Base-by-base conservation (phyloP, 352 stramenopile genomes). In the Globisporangium megalacanthum region DNA sequence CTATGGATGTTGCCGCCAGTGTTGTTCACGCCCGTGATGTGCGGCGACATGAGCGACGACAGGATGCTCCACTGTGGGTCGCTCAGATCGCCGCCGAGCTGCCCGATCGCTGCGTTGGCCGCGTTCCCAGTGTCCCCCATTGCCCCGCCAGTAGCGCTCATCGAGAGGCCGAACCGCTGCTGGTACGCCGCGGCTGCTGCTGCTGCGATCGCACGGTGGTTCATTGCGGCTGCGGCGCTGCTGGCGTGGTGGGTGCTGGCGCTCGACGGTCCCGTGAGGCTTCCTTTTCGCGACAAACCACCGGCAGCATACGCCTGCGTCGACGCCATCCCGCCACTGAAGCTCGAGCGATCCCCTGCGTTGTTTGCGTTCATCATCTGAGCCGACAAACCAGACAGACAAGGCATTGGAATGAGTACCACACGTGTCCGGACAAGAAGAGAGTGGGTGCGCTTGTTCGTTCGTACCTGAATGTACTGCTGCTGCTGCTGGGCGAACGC, bases 1-100 rank as follows among this genome's bases (percentile, higher is more conserved):
- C 15, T 17, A n/a, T 47, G 41, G 15, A 47, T 14, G 41, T 63
- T 44, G 29, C 49, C 13, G 31, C 22, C 19, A 35, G 6, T 14
- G 4, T 9, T 36, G 31, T 36, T 51, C 62, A 80, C 73, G 22
- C 67, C 69, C 20, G 67, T 44, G 8, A 92, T 60, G 41, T 90
- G 80, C 11, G 80, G 79, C 10, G 80, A 89, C 68, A 92, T 86
- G 35, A 92, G 66, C n/a, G 80, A 88, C 58, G 70, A 84, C 50
- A 92, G 55, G 54, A 92, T 81, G 60, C 57, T 89, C 83, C 83
- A 92, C 53, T 92, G 83, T 4, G 83, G 83, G 48, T 92, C 80
- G 49, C 67, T 75, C 52, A 87, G 65, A 50, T 81, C 69, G 10
- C 61, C 67, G 10, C 61, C 67, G 33, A 86, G 44, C 31, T 68